Evolutionary conservation across 768 basidiomycete species (phyloP), one percentile per base, ranked within the genome.

Genomic region (Chlorophyllum brunneum): DNA sequence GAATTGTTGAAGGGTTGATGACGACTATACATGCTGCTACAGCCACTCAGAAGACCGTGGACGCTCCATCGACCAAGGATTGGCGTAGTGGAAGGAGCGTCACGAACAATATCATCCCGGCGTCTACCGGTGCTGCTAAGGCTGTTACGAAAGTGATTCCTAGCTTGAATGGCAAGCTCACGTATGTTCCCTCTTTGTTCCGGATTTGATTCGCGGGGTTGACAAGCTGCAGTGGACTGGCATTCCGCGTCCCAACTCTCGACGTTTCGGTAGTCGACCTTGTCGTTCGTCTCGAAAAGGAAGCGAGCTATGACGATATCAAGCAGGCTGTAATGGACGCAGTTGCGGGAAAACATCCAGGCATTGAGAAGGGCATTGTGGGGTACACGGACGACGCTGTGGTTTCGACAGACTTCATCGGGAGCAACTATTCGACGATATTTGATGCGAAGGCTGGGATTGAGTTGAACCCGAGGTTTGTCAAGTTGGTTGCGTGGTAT

Each of bases 11-110:
- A 76, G 95, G 89, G 66, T 80, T 99, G 69, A 98, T 98, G 97
- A 95, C 89, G 74, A 98, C 95, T 62, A 89, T 99, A 61, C 95
- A 98, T 69, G 85, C 95, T 34, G 94, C 94, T 61, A 97, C 94
- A 39, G 94, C 94, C 44, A 95, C 94, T 51, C 90, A 92, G 70
- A 92, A 91, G 81, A 92, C 91, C 56, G 91, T 93, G 63, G 95
- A 97, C 60, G 94, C 92, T 9, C 90, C 90, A 36, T 92, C 91
- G 38, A 64, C 78, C 76, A 95, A 93, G 76, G 91, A 93, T 73
- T 93, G 90, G 90, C 88, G 90, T 65, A 89, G 90, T 63, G 91
- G 93, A 58, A 97, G 95, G 73, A 83, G 85, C 62, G 91, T 92
- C 54, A 85, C 83, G 68, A 87, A 86, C 75, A 97, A 95, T 81